Percentiles rank a stretch among this genome's conserved stretches.
These are phyloP conservation scores for Simplicillium aogashimaense DNA, from an alignment of 2,329 filamentous ascomycete genomes.

Conservation along the genomic window DNA sequence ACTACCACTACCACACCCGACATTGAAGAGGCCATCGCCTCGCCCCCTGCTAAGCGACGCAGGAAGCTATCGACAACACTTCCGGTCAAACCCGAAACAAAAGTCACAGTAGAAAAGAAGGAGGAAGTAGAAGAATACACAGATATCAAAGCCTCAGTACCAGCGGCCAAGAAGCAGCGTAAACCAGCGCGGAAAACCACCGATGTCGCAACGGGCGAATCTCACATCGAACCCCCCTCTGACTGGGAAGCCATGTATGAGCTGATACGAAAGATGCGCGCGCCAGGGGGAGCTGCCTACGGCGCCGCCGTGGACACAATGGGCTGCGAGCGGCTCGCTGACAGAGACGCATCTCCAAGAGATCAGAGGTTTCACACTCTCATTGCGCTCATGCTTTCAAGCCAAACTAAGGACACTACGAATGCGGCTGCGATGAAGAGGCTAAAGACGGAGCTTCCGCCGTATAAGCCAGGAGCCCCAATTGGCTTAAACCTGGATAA, in stretches of 20 bases:
- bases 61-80: slow-evolving; percentile 14
- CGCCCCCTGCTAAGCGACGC: slow-evolving; percentile 19
- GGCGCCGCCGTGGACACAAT: slow-evolving; percentile 93
- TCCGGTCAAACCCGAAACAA: slow-evolving; percentile 9
- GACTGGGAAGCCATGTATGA: slow-evolving; percentile 81
- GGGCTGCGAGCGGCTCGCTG: slow-evolving; percentile 77
- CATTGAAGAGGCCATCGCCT: slow-evolving; percentile 45
- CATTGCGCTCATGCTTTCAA: slow-evolving; percentile 80
- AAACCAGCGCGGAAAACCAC: slow-evolving; percentile 36
- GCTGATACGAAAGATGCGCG: slow-evolving; percentile 67
- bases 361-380: slow-evolving; percentile 77
- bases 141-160: slow-evolving; percentile 1
- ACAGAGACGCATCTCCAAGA: slow-evolving; percentile 33
- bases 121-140: slow-evolving; percentile 2
- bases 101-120: slow-evolving; percentile 10
- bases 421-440: slow-evolving; percentile 75
- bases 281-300: slow-evolving; percentile 41
- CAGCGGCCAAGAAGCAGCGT: slow-evolving; percentile 26
- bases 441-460: slow-evolving; percentile 64
- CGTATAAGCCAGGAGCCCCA: slow-evolving; percentile 30
- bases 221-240: slow-evolving; percentile 48
- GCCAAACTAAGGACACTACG: slow-evolving; percentile 88
- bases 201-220: slow-evolving; percentile 28
- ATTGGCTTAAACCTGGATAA: slow-evolving; percentile 63
- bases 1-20: slow-evolving; percentile 24